Evolutionary conservation across 306 rosid species (phyloP), one percentile per base, ranked within the genome.

Genomic region (Quercus alba): DNA sequence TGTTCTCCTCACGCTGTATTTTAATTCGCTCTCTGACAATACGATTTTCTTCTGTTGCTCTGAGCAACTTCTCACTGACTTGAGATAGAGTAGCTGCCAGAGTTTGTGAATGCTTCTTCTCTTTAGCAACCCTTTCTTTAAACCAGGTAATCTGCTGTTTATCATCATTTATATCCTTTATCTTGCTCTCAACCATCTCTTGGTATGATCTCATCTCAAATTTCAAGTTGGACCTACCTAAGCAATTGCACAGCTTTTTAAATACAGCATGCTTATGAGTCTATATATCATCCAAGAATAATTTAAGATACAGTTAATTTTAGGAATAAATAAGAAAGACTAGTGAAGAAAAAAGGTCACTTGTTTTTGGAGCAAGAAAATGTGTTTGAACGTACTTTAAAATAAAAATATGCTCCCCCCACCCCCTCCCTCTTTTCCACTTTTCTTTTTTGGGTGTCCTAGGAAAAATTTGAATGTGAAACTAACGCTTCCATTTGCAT

Each of bases 201-300:
- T 81, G 90, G 56, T 87, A 87, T 51, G 90, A 87, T 56, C 30
- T 81, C 83, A 87, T 79, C 77, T 81, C 86, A 84, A 64, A 87
- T 79, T 84, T 84, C 83, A 84, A 21, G 14, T 70, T 79, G 14
- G 85, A 72, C 71, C 81, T 87, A 21, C 86, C 90, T 87, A 61
- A 46, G 64, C 26, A 55, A 7, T 31, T 41, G 69, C 15, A 14
- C 19, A 33, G 15, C 17, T 49, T 49, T 10, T 49, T 49, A 49
- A 49, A 49, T 49, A 49, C 54, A 49, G 54, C 54, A 75, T 18
- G 76, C 61, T 46, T 44, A 57, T 70, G 33, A 52, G 75, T 49
- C 72, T 58, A 8, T 58, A 67, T 55, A 71, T 49, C 21, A 52
- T 70, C 21, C 41, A 76, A 61, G 70, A 68, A 63, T 12, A 49